phyloP scores from a whole-genome alignment of 2,329 filamentous ascomycete genomes.

The Dryadomyces quercus-mongolicae region DNA sequence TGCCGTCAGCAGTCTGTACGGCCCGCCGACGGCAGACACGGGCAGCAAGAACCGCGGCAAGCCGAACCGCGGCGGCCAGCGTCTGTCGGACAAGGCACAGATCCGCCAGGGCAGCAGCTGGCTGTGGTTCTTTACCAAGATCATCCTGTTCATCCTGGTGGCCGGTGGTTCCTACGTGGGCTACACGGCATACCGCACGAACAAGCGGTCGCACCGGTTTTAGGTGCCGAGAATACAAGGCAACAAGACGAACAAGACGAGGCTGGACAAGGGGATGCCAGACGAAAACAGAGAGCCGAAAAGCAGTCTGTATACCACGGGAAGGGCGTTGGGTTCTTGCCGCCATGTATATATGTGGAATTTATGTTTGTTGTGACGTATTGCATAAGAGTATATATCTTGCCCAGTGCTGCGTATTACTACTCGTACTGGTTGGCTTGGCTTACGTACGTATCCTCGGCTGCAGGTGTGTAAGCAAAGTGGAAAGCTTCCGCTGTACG shows the following conservation, averaged over 20 bases:
- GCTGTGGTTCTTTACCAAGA: slow-evolving; percentile 64
- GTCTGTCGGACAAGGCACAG: slow-evolving; percentile 21
- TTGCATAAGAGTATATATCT: too few relatives aligned
- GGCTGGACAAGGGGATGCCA: too few relatives aligned
- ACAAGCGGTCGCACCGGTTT: slow-evolving; percentile 47
- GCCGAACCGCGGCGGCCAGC: slow-evolving; percentile 11
- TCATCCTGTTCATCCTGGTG: slow-evolving; percentile 60
- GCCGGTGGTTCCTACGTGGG: slow-evolving; percentile 70
- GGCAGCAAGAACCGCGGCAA: slow-evolving; percentile 9
- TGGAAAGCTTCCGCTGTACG: too few relatives aligned
- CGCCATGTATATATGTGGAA: slow-evolving; percentile 1
- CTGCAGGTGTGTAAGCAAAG: too few relatives aligned
- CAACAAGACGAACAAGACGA: too few relatives aligned
- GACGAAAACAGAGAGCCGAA: background rate
- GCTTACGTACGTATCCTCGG: too few relatives aligned
- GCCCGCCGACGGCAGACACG: slow-evolving; percentile 27
- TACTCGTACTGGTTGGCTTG: too few relatives aligned
- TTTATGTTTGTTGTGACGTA: background rate
- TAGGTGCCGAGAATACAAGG: slow-evolving; percentile 20
- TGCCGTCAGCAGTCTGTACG: slow-evolving; percentile 79
- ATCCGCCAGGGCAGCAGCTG: slow-evolving; percentile 37
- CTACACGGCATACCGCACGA: slow-evolving; percentile 69
- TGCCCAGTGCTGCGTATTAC: too few relatives aligned
- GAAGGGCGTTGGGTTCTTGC: slow-evolving; percentile 2
- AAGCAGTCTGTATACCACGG: background rate